phyloP scores from a whole-genome alignment of 2,329 filamentous ascomycete species.

The Cadophora luteo-olivacea region DNA sequence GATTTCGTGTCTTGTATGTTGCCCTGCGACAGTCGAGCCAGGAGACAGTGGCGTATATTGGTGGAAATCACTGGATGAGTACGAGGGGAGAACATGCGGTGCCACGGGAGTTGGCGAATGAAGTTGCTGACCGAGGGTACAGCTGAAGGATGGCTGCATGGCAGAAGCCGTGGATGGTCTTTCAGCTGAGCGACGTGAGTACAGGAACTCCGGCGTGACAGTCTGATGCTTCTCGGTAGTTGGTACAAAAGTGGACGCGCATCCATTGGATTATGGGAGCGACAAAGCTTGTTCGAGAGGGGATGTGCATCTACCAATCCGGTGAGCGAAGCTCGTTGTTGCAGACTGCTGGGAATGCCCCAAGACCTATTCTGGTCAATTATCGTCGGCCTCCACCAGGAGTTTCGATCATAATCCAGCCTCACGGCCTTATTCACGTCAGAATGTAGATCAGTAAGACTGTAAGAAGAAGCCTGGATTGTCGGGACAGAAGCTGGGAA shows the following conservation, averaged over 20 bases:
- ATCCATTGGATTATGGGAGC: slow-evolving; percentile 4
- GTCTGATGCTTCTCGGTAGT: neutral
- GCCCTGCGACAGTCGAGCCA: neutral
- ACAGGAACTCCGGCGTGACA: neutral
- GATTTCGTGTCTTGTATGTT: neutral
- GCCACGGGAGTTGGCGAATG: slow-evolving; percentile 7
- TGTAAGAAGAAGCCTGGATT: neutral
- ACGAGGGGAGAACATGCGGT: neutral
- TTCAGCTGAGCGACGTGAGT: slow-evolving; percentile 11
- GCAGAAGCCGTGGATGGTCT: neutral
- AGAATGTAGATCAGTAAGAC: neutral
- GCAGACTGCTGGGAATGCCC: neutral
- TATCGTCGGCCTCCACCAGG: no score
- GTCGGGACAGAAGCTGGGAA: neutral
- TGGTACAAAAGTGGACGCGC: slow-evolving; percentile 5
- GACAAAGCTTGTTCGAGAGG: slow-evolving; percentile 1
- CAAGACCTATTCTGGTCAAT: neutral
- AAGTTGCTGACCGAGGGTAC: neutral
- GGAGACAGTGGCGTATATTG: neutral
- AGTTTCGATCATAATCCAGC: no score
- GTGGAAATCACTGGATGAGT: slow-evolving; percentile 2
- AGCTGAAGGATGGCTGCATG: slow-evolving; percentile 13
- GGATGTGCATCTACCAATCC: neutral
- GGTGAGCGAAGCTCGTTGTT: neutral
- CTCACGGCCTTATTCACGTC: neutral